Percentiles rank a stretch among this genome's conserved stretches.
Conservation (phyloP, 495 filamentous ascomycete species). For the Chaetomium tenue region DNA sequence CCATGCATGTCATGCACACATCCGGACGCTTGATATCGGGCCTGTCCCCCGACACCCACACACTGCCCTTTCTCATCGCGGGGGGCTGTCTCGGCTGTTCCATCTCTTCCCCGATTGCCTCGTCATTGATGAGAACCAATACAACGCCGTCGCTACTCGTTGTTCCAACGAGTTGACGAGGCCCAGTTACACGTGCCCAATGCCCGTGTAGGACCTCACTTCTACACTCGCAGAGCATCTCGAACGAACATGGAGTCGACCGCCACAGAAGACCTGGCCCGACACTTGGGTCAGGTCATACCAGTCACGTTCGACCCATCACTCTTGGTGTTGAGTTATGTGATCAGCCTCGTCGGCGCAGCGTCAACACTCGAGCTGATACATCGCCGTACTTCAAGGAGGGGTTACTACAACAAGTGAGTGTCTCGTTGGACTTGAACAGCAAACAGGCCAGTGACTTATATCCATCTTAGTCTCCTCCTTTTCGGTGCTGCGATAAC, state of each 20-base stretch:
- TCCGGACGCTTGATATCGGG: not conserved
- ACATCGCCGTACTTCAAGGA: conserved; percentile 65
- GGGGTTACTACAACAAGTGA: conserved; percentile 69
- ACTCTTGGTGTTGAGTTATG: conserved; percentile 70
- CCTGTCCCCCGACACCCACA: not conserved
- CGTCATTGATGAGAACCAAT: not conserved
- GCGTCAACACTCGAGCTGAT: conserved; percentile 78
- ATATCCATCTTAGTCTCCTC: conserved; percentile 56
- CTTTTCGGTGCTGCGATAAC: conserved; percentile 66
- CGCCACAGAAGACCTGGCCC: conserved; percentile 17
- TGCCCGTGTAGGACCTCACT: not conserved
- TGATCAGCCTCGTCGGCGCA: conserved; percentile 75
- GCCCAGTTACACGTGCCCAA: not conserved
- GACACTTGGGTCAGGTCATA: conserved; percentile 44
- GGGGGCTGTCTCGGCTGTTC: not conserved
- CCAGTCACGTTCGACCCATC: conserved; percentile 57
- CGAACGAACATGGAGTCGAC: conserved; percentile 11
- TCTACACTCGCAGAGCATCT: not conserved
- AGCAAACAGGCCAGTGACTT: not conserved
- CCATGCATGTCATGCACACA: not conserved
- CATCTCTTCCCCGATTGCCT: not conserved
- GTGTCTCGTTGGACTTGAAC: not conserved
- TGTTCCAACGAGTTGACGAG: not conserved
- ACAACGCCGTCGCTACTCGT: not conserved
- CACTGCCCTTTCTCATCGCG: not conserved